These are phyloP conservation scores for Wallacemonas sp. DNA, from an alignment of 208 protist species.

Conservation along the genomic window DNA sequence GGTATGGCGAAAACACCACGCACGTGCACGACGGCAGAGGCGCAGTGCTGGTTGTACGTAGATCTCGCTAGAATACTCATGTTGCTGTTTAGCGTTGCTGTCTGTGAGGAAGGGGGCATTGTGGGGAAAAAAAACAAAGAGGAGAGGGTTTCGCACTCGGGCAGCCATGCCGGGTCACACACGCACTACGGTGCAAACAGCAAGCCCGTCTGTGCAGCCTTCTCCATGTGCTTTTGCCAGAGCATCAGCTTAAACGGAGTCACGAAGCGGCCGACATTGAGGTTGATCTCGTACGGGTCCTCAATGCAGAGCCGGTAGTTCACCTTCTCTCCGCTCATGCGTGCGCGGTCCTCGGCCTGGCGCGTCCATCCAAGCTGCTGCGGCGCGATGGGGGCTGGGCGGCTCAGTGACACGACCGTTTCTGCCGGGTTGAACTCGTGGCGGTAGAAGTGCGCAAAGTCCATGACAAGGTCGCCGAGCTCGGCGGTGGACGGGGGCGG, in stretches of 20 bases:
- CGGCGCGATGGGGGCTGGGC: slow-evolving; percentile 48
- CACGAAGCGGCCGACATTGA: slow-evolving; percentile 88
- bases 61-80: too few relatives aligned
- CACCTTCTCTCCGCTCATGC: slow-evolving; percentile 75
- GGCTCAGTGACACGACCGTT: slow-evolving; percentile 75
- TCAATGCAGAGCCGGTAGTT: slow-evolving; percentile 91
- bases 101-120: background rate
- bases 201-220: slow-evolving; percentile 62
- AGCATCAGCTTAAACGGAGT: slow-evolving; percentile 86
- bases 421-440: slow-evolving; percentile 66
- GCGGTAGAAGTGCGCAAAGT: slow-evolving; percentile 81
- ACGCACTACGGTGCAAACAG: slow-evolving; percentile 29
- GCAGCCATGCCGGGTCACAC: background rate
- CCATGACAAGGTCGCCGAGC: slow-evolving; percentile 66
- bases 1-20: too few relatives aligned
- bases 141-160: background rate
- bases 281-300: slow-evolving; percentile 88
- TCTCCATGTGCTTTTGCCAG: slow-evolving; percentile 68
- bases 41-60: too few relatives aligned
- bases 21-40: too few relatives aligned
- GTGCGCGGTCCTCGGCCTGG: slow-evolving; percentile 71
- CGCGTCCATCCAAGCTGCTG: slow-evolving; percentile 79
- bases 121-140: slow-evolving; percentile 5
- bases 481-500: slow-evolving; percentile 22
- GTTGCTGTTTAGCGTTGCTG: too few relatives aligned